These are phyloP conservation scores for Lanmaoa rubissima DNA, from an alignment of 768 basidiomycete species.

Conservation along the genomic window DNA sequence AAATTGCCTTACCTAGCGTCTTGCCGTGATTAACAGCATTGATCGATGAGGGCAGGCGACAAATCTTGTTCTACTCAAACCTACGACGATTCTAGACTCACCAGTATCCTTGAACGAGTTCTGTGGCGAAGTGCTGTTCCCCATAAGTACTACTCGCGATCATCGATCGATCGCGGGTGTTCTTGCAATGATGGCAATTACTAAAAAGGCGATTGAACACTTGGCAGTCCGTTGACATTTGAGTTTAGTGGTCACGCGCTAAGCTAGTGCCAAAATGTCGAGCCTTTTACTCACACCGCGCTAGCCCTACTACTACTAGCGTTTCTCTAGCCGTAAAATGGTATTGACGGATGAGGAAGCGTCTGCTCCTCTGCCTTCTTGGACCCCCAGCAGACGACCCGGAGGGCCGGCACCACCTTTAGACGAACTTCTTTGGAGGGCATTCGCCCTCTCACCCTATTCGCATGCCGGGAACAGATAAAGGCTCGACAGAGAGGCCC, in stretches of 20 bases:
- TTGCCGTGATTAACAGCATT: neutral
- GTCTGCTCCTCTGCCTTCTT: neutral
- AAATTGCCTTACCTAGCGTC: neutral
- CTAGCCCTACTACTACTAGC: too few species aligned
- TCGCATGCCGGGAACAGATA: constrained; percentile 2
- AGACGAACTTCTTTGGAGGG: neutral
- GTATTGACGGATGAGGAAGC: constrained; percentile 2
- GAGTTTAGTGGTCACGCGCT: neutral
- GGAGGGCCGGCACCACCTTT: neutral
- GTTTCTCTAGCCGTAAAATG: neutral
- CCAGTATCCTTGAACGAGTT: neutral
- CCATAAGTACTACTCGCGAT: neutral
- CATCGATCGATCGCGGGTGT: neutral
- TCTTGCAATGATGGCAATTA: neutral
- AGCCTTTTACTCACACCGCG: neutral
- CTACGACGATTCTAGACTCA: neutral
- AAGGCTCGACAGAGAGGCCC: neutral
- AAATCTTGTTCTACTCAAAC: neutral
- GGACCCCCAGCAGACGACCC: neutral
- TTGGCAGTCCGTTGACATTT: too few species aligned
- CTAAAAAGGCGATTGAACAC: neutral
- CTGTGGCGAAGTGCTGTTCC: neutral
- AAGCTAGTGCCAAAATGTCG: neutral
- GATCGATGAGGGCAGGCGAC: neutral
- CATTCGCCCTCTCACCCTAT: neutral